These are phyloP conservation scores for Iris macrosiphon DNA, from an alignment of 106 monocot species.

Conservation along the genomic window DNA sequence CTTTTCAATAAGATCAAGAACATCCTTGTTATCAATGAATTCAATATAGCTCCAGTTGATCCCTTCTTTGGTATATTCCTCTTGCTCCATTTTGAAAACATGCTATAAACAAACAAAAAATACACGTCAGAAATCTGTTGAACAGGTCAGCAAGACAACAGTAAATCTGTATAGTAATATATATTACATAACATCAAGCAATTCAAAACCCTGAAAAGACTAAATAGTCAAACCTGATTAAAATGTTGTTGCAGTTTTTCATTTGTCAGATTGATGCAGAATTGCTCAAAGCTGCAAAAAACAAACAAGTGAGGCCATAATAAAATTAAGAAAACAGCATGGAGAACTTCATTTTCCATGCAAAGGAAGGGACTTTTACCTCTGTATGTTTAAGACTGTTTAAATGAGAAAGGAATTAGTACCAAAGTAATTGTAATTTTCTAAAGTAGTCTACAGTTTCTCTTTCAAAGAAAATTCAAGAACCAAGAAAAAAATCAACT, in stretches of 20 bases:
- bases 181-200: neutral
- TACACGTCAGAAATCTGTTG: neutral
- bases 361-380: too few relatives aligned
- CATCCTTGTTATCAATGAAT: conserved; percentile 31
- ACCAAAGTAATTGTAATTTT: too few relatives aligned
- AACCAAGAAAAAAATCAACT: too few relatives aligned
- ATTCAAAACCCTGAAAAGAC: neutral
- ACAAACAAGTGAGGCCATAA: neutral
- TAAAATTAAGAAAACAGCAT: too few relatives aligned
- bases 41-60: conserved; percentile 42
- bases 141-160: neutral
- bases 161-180: neutral
- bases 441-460: too few relatives aligned
- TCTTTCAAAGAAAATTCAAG: too few relatives aligned
- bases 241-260: conserved; percentile 75
- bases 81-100: conserved; percentile 28
- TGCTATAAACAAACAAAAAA: conserved; percentile 1
- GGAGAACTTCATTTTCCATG: too few relatives aligned
- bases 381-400: too few relatives aligned
- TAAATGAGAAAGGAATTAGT: too few relatives aligned
- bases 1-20: conserved; percentile 41
- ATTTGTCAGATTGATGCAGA: conserved; percentile 66
- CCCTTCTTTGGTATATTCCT: conserved; percentile 29
- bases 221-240: conserved; percentile 33
- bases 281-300: conserved; percentile 60